phyloP scores from a whole-genome alignment of 1,284 basidiomycete species.

The Wolfiporia cocos region DNA sequence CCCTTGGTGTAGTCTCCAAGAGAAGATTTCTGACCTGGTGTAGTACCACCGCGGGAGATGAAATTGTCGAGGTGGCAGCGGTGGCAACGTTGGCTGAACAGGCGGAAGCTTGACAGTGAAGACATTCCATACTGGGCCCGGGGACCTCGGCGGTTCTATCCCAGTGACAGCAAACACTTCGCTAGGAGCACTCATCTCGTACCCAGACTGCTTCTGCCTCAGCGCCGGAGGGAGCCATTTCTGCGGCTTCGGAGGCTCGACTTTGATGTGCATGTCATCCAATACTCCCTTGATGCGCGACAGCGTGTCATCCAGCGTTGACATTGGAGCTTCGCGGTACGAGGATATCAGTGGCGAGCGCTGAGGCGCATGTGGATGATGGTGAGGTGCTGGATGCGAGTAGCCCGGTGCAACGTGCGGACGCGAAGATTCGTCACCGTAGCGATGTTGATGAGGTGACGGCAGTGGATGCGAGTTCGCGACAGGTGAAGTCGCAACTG shows the following conservation, averaged over 20 bases:
- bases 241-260: constrained; percentile 15
- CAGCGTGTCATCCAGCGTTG: constrained; percentile 79
- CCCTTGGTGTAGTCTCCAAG: constrained; percentile 72
- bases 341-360: constrained; percentile 26
- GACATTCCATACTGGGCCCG: constrained; percentile 47
- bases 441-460: constrained; percentile 1
- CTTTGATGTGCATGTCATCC: constrained; percentile 53
- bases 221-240: constrained; percentile 57
- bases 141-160: constrained; percentile 46
- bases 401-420: not conserved
- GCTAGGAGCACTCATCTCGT: constrained; percentile 29
- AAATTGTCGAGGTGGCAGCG: constrained; percentile 41
- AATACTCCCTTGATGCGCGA: constrained; percentile 85
- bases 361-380: constrained; percentile 14
- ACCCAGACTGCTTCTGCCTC: constrained; percentile 24
- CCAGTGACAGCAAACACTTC: constrained; percentile 47
- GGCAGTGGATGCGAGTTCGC: not conserved
- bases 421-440: constrained; percentile 8
- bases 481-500: not conserved
- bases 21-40: constrained; percentile 45
- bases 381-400: not conserved
- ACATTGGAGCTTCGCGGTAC: constrained; percentile 69
- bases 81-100: constrained; percentile 33
- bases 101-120: constrained; percentile 55
- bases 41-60: constrained; percentile 29